phyloP scores from a whole-genome alignment of 2,329 filamentous ascomycete species.

The Scedosporium boydii region DNA sequence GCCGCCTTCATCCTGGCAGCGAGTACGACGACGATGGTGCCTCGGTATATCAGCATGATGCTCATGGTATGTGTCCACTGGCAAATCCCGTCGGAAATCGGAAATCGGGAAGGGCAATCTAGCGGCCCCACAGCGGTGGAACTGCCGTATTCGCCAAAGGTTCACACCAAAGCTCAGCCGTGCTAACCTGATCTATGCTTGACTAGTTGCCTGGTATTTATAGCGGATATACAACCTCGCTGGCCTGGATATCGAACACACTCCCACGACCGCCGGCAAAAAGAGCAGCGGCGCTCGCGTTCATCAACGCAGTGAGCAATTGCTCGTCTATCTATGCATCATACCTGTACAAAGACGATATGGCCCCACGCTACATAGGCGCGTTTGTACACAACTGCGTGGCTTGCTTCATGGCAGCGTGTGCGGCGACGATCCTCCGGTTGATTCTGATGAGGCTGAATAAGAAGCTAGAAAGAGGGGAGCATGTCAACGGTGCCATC shows the following conservation, averaged over 20 bases:
- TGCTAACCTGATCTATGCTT: not conserved
- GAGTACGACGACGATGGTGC: slow-evolving; percentile 47
- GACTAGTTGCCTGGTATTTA: slow-evolving; percentile 47
- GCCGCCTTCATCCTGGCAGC: slow-evolving; percentile 59
- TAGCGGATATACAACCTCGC: slow-evolving; percentile 55
- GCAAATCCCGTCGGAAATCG: not conserved
- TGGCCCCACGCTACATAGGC: slow-evolving; percentile 33
- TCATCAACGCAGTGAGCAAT: slow-evolving; percentile 57
- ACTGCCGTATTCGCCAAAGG: not conserved
- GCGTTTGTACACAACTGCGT: slow-evolving; percentile 62
- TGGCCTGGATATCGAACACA: slow-evolving; percentile 69
- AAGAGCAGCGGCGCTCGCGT: slow-evolving; percentile 57
- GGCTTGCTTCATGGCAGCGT: slow-evolving; percentile 54
- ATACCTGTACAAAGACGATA: slow-evolving; percentile 53
- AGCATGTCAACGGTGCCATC: slow-evolving; percentile 45
- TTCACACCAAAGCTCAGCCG: not conserved
- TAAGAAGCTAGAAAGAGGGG: slow-evolving; percentile 56
- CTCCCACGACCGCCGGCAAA: slow-evolving; percentile 69
- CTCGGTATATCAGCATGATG: slow-evolving; percentile 63
- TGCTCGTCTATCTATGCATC: slow-evolving; percentile 59
- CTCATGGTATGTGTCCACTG: slow-evolving; percentile 40
- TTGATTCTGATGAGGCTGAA: slow-evolving; percentile 57
- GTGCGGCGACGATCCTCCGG: slow-evolving; percentile 52
- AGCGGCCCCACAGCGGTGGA: too few species aligned
- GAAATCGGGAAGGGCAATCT: too few species aligned